Conservation (phyloP, 208 protist species). For the Blechomonas ayalai region DNA sequence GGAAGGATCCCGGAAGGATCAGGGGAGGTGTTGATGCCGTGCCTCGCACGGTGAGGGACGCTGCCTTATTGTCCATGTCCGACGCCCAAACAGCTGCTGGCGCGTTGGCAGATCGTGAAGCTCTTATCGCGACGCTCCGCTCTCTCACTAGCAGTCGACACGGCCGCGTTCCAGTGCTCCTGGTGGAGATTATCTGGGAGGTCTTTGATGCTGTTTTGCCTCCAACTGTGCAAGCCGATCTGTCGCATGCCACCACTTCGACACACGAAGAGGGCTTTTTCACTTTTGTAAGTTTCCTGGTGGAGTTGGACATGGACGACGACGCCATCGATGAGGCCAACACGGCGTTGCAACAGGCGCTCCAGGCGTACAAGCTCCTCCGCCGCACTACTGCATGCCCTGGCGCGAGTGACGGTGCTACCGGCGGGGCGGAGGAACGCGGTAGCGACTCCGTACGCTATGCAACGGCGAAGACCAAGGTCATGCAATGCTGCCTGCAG, state of each 20-base stretch:
- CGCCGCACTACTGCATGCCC: not conserved
- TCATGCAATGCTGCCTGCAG: slow-evolving; percentile 50
- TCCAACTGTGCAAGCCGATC: slow-evolving; percentile 17
- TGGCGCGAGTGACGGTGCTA: slow-evolving; percentile 5
- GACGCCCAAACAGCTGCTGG: not conserved
- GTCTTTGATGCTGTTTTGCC: slow-evolving; percentile 62
- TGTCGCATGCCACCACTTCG: slow-evolving; percentile 15
- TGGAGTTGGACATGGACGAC: slow-evolving; percentile 51
- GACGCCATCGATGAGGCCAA: slow-evolving; percentile 21
- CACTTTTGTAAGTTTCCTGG: slow-evolving; percentile 36
- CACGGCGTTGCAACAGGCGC: slow-evolving; percentile 14
- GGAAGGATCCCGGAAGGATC: not conserved
- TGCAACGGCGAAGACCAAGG: slow-evolving; percentile 22
- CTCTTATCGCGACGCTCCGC: slow-evolving; percentile 18
- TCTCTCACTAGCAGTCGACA: slow-evolving; percentile 26
- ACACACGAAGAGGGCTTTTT: slow-evolving; percentile 33
- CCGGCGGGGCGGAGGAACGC: slow-evolving; percentile 1
- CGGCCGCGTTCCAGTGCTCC: slow-evolving; percentile 31
- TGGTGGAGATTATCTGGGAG: slow-evolving; percentile 66
- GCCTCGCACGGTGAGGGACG: not conserved
- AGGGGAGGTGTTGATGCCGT: not conserved
- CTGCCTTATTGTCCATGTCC: no score
- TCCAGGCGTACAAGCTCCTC: slow-evolving; percentile 12
- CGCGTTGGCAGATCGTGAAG: slow-evolving; percentile 9
- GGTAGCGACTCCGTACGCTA: slow-evolving; percentile 12